phyloP scores from a whole-genome alignment of 177 flowering plant genomes.

The Telopea speciosissima region DNA sequence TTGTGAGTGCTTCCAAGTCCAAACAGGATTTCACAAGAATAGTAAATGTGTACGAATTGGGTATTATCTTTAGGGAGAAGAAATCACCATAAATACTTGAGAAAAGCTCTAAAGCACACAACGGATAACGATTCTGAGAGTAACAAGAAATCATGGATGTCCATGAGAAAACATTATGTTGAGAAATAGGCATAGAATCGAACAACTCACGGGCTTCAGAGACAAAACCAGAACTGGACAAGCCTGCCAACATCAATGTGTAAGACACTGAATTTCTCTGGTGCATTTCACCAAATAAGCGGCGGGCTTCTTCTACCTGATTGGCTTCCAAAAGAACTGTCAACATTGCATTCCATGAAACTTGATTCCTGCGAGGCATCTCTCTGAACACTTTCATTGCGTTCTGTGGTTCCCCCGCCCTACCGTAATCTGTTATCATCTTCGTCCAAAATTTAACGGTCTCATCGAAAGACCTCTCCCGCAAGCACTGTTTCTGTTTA shows the following conservation, averaged over 20 bases:
- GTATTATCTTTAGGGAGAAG: slow-evolving; percentile 12
- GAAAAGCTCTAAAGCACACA: slow-evolving; percentile 21
- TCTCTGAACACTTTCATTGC: slow-evolving; percentile 21
- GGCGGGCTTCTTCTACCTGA: slow-evolving; percentile 14
- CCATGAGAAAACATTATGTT: slow-evolving; percentile 26
- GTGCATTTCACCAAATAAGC: slow-evolving; percentile 25
- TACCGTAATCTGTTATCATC: slow-evolving; percentile 18
- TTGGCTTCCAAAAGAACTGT: slow-evolving; percentile 9
- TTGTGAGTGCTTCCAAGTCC: slow-evolving; percentile 12
- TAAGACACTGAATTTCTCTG: slow-evolving; percentile 17
- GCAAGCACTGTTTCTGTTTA: background rate
- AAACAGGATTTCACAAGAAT: slow-evolving; percentile 21
- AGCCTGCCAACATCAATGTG: slow-evolving; percentile 20
- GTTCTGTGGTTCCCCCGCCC: slow-evolving; percentile 16
- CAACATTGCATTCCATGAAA: slow-evolving; percentile 27
- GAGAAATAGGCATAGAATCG: slow-evolving; percentile 15
- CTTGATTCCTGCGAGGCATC: slow-evolving; percentile 25
- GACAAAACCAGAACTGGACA: slow-evolving; percentile 20
- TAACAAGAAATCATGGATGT: slow-evolving; percentile 32
- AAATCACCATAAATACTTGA: slow-evolving; percentile 10
- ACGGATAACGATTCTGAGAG: slow-evolving; percentile 12
- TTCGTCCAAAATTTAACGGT: slow-evolving; percentile 15
- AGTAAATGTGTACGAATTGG: slow-evolving; percentile 27
- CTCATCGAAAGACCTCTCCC: slow-evolving; percentile 1
- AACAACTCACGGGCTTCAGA: slow-evolving; percentile 20